Conservation (phyloP, 1,284 basidiomycete species). For the Flammula alnicola region DNA sequence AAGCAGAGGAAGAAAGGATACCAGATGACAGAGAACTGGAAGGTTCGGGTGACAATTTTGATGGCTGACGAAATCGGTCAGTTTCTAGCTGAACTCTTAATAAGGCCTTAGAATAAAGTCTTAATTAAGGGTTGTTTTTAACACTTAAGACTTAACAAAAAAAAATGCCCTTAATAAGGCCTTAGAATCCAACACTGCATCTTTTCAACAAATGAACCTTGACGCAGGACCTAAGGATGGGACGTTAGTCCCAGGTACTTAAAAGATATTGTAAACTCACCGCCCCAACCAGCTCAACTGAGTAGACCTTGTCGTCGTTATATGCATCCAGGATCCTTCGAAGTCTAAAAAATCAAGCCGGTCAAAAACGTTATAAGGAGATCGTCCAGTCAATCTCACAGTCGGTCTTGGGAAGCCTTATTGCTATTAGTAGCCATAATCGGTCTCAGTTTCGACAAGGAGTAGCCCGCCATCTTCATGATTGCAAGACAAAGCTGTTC, state of each 20-base stretch:
- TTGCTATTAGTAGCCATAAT: constrained; percentile 11
- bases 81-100: no score
- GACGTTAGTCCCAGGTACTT: not conserved
- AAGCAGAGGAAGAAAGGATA: no score
- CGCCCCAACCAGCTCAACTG: constrained; percentile 55
- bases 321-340: constrained; percentile 48
- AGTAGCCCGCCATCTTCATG: constrained; percentile 12
- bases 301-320: constrained; percentile 50
- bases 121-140: no score
- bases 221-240: constrained; percentile 48
- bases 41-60: no score
- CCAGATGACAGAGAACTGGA: no score
- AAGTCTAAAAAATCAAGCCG: constrained; percentile 26
- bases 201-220: constrained; percentile 58
- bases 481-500: constrained; percentile 9
- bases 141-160: no score
- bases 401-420: constrained; percentile 7
- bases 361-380: no score
- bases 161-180: no score
- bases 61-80: no score
- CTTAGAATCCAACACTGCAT: no score
- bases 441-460: constrained; percentile 7
- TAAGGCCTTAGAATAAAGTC: no score
- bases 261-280: constrained; percentile 36
- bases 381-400: no score